phyloP scores from a whole-genome alignment of 805 yeast genomes.

The Metschnikowia proteae region DNA sequence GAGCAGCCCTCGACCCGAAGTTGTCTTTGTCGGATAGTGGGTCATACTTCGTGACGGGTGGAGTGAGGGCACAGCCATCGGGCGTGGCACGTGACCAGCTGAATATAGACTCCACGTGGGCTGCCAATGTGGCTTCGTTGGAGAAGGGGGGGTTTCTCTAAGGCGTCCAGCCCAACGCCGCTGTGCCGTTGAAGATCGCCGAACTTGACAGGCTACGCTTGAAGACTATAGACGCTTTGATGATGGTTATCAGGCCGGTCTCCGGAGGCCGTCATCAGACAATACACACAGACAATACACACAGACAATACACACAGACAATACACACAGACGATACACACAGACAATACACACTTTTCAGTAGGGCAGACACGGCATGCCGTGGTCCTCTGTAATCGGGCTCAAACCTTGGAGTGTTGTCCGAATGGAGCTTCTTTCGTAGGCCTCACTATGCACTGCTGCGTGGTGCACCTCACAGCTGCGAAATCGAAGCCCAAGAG shows the following conservation, averaged over 20 bases:
- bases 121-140: constrained; percentile 23
- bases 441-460: constrained; percentile 1
- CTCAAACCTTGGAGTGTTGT: background rate
- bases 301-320: too few species aligned
- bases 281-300: too few species aligned
- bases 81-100: constrained; percentile 22
- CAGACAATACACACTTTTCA: too few species aligned
- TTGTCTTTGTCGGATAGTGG: constrained; percentile 27
- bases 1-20: constrained; percentile 29
- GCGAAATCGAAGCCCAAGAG: constrained; percentile 1
- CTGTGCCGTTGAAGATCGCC: too few species aligned
- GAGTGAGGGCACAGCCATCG: constrained; percentile 22
- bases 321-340: too few species aligned
- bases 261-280: too few species aligned
- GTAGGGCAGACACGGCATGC: too few species aligned
- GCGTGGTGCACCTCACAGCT: constrained; percentile 3
- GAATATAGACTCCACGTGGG: constrained; percentile 27
- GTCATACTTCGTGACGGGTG: constrained; percentile 31
- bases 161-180: too few species aligned
- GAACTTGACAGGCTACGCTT: too few species aligned
- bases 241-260: too few species aligned
- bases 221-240: too few species aligned
- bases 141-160: constrained; percentile 16
- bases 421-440: background rate
- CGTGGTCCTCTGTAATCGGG: too few species aligned